A percentile compares a stretch with the other conserved stretches of the same genome.
These are phyloP conservation scores for Filobasidium uniguttulatum DNA, from an alignment of 1,284 basidiomycete species.

Conservation along the genomic window DNA sequence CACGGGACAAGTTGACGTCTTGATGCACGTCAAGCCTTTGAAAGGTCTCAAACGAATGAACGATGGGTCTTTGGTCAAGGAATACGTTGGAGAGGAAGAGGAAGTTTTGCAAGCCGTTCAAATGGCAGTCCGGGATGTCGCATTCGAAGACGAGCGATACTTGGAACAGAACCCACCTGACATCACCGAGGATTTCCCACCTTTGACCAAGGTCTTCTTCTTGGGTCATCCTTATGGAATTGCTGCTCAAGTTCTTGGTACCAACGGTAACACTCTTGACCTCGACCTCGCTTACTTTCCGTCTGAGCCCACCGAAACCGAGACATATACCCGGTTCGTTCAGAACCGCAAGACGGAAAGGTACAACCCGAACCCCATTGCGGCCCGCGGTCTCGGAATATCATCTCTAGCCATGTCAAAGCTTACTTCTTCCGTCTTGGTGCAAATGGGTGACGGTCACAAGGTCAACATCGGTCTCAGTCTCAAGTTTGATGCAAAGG, in stretches of 20 bases:
- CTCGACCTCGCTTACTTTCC: slow-evolving; percentile 77
- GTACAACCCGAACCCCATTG: slow-evolving; percentile 66
- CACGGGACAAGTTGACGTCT: slow-evolving; percentile 62
- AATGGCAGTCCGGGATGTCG: slow-evolving; percentile 60
- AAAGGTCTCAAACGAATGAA: slow-evolving; percentile 84
- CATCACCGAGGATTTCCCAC: slow-evolving; percentile 76
- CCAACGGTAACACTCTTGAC: slow-evolving; percentile 53
- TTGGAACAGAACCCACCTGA: slow-evolving; percentile 62
- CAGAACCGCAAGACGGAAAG: slow-evolving; percentile 43
- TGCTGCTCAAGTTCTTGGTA: slow-evolving; percentile 70
- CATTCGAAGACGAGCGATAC: slow-evolving; percentile 77
- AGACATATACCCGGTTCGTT: slow-evolving; percentile 59
- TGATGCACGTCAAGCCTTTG: slow-evolving; percentile 70
- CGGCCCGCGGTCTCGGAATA: slow-evolving; percentile 55
- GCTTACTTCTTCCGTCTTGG: slow-evolving; percentile 86
- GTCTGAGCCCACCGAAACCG: slow-evolving; percentile 60
- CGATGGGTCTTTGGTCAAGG: slow-evolving; percentile 80
- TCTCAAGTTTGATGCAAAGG: slow-evolving; percentile 92
- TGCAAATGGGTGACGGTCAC: slow-evolving; percentile 51
- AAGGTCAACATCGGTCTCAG: slow-evolving; percentile 87
- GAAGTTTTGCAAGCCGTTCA: slow-evolving; percentile 78
- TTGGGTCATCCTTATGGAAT: slow-evolving; percentile 88
- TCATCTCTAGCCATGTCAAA: slow-evolving; percentile 65
- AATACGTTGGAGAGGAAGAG: slow-evolving; percentile 70
- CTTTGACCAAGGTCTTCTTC: slow-evolving; percentile 78